Evolutionary conservation across 306 rosid species (phyloP), one percentile per base, ranked within the genome.

Genomic region (Casuarina glauca): DNA sequence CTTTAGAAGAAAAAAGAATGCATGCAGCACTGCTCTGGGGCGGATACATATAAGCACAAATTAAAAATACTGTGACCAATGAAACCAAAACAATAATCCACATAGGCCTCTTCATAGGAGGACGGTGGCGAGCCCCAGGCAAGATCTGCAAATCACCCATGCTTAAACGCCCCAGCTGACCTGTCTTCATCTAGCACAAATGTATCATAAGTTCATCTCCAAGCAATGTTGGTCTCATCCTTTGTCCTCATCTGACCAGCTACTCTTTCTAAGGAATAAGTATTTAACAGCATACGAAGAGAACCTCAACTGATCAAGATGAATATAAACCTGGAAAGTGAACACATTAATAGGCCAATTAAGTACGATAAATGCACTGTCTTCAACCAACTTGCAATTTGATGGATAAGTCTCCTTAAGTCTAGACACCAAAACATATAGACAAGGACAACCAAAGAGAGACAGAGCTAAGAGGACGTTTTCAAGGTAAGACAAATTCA

Each of bases 11-110:
- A 84, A 96, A 91, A 53, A 93, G 81, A 79, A 86, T 90, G 74
- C 99, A 96, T 48, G 98, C 87, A 0, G 94, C 87, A 57, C 83
- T 82, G 82, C 88, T 85, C 45, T 82, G 84, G 0, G 96, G 93
- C 0, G 97, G 98, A 78, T 93, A 96, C 82, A 96, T 87, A 76
- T 91, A 93, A 73, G 97, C 96, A 82, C 89, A 86, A 3, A 96
- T 84, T 74, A 96, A 84, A 78, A 96, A 93, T 50, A 90, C 76
- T 9, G 91, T 88, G 48, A 96, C 96, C 84, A 96, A 84, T 32
- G 93, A 89, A 75, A 96, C 90, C 90, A 96, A 81, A 75, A 93
- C 82, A 77, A 96, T 91, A 69, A 96, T 93, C 99, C 99, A 96
- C 80, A 86, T 45, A 1, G 98, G 99, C 78, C 88, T 89, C 93